Percentiles rank a stretch among this genome's conserved stretches.
Evolutionary conservation across 148 eudicot genomes (phyloP).

Genomic region (Linanthus parryae): DNA sequence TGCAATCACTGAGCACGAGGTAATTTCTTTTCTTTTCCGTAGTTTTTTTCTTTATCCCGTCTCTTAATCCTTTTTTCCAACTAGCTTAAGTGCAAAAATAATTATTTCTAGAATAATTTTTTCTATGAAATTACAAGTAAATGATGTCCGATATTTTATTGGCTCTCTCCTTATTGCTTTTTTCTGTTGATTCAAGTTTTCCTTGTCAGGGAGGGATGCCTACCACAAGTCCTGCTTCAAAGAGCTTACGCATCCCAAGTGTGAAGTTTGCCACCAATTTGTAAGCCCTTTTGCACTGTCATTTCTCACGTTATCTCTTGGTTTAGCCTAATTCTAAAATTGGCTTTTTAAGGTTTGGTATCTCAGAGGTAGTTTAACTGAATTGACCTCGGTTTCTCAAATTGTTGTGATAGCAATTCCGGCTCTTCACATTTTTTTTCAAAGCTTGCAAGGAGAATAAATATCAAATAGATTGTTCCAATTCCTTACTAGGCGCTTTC

Average conservation of each 20-base stretch:
- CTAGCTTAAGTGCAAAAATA: not conserved
- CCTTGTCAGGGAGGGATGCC: slow-evolving; percentile 88
- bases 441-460: too few species aligned
- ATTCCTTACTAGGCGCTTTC: too few species aligned
- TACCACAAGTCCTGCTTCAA: slow-evolving; percentile 89
- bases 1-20: slow-evolving; percentile 94
- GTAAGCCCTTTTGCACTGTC: too few species aligned
- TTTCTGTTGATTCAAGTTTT: slow-evolving; percentile 84
- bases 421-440: too few species aligned
- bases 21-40: slow-evolving; percentile 13
- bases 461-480: too few species aligned
- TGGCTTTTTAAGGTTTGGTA: too few species aligned
- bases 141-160: not conserved
- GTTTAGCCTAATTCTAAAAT: too few species aligned
- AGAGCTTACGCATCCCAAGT: slow-evolving; percentile 87
- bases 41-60: not conserved
- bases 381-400: too few species aligned
- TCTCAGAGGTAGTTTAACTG: too few species aligned
- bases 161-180: slow-evolving; percentile 34
- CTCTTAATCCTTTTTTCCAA: not conserved
- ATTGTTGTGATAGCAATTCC: too few species aligned
- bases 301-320: too few species aligned
- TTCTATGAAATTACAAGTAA: not conserved
- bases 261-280: slow-evolving; percentile 92
- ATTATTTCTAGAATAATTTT: not conserved